phyloP scores from a whole-genome alignment of 768 basidiomycete species.

The Amanita inopinata region DNA sequence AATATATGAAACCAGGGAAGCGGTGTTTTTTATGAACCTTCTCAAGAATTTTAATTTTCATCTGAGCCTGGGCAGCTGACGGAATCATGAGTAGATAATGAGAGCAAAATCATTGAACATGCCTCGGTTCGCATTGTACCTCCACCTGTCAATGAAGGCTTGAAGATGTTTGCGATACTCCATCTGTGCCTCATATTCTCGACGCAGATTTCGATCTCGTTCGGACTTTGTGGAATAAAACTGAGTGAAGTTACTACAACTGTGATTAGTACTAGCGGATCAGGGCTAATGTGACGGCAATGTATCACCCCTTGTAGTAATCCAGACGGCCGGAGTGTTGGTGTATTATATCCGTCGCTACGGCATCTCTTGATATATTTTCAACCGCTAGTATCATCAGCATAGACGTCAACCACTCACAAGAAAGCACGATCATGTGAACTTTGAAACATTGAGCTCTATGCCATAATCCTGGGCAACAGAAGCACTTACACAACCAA shows the following conservation, averaged over 20 bases:
- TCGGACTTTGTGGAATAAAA: slow-evolving; percentile 99
- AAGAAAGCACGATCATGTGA: slow-evolving; percentile 98
- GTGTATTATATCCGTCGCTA: slow-evolving; percentile 98
- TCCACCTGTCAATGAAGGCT: slow-evolving; percentile 97
- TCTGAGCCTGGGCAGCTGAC: slow-evolving; percentile 77
- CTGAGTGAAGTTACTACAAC: slow-evolving; percentile 96
- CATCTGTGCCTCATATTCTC: slow-evolving; percentile 96
- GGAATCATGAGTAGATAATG: slow-evolving; percentile 1
- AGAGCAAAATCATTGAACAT: slow-evolving; percentile 12
- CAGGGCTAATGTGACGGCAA: no score
- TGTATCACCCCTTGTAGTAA: slow-evolving; percentile 88
- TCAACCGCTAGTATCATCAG: background rate
- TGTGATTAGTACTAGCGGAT: no score
- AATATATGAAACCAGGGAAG: background rate
- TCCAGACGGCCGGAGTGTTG: slow-evolving; percentile 88
- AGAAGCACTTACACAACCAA: slow-evolving; percentile 69
- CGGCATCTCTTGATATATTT: slow-evolving; percentile 58
- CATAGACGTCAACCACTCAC: slow-evolving; percentile 31
- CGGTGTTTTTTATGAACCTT: slow-evolving; percentile 36
- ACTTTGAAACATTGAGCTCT: slow-evolving; percentile 25
- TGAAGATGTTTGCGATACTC: slow-evolving; percentile 92
- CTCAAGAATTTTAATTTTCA: slow-evolving; percentile 67
- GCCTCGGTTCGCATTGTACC: slow-evolving; percentile 94
- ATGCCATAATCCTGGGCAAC: background rate
- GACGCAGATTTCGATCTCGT: slow-evolving; percentile 80